Base-by-base conservation (phyloP, 768 basidiomycete genomes). In the Leccinum imitatum region DNA sequence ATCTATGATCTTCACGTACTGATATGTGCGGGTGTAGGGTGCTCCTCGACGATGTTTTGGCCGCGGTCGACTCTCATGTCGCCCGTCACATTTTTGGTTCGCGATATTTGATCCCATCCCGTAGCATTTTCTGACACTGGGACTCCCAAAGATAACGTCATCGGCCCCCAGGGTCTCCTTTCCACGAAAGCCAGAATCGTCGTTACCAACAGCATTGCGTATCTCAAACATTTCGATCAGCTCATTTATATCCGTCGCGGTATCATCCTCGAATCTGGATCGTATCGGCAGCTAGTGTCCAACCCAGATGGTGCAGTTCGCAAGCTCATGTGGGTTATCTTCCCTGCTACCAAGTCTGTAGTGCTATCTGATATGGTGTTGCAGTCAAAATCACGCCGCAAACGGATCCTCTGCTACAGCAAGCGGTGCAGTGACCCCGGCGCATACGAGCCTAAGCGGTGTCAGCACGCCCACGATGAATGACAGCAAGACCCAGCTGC, bases 201-300 rank as follows among this genome's bases (percentile, higher is more conserved):
- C 4, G 91, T 94, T 53, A 96, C 93, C 46, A 95, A 96, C 72
- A 87, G 86, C 59, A 85, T 95, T 55, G 82, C 92, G n/a, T 95
- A 91, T 68, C 78, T 95, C 39, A 81, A 82, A 51, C 79, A 91
- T 57, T 91, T 92, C 56, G 90, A 95, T 67, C 80, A 87, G 50
- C 76, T 95, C 15, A 72, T 82, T 53, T 93, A 87, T 73, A 75
- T 97, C 41, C 87, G 91, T 19, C 84, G 87, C 23, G 94, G 94
- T 14, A 87, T 94, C 68, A 85, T 95, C 56, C 74, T 92, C 9
- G 94, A 96, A 75, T 76, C 72, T 21, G 91, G 90, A 3, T 77
- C 88, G 0, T 94, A 89, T 68, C 72, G 77, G 13, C 75, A 80
- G 19, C 78, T 91, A 10, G 78, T 87, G 70, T 75, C 74, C 44